Evolutionary conservation across 1,139 yeast genomes (phyloP), one percentile per base, ranked within the genome.

Genomic region (Hemisphaericaspora subhashii): DNA sequence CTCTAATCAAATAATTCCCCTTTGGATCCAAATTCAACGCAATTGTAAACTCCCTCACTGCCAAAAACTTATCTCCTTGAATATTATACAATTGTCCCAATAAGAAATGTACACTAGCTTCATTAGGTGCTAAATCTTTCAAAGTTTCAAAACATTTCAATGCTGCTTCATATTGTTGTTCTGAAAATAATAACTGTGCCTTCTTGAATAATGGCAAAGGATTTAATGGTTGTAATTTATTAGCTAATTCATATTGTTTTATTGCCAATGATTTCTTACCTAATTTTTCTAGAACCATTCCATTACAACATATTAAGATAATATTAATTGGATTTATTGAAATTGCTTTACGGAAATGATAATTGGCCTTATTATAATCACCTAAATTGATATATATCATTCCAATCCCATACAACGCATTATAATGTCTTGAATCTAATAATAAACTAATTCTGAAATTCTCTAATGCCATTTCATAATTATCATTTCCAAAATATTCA

Each of bases 341-440:
- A 14, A 87, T 79, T 0, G 98, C 98, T 53, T 85, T 86, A 37
- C 88, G 70, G 66, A 92, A 89, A 60, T 89, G 95, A 46, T 81
- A 77, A 52, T 89, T 92, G 0, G 98, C 96, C 54, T 82, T 81
- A 33, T 77, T 81, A 52, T 81, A 81, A 53, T 88, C 90, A 3
- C 97, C 98, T 39, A 89, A 66, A 52, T 89, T 86, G 58, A 89
- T 75, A 58, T 85, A 86, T 29, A 90, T 95, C 95, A 89, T 89
- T 6, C 98, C 98, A 43, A 94, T 77, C 16, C 98, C 98, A 55
- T 92, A 94, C 55, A 92, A 81, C 0, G 98, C 98, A 62, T 92
- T 92, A 60, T 90, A 92, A 58, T 89, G 97, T 42, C 92, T 74
- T 36, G 83, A 74, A 54, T 92, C 96, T 33, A 83, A 74, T 13